A percentile compares a stretch with the other conserved stretches of the same genome.
phyloP scores from a whole-genome alignment of 2,329 filamentous ascomycete species.

The Penicillium crustosum region DNA sequence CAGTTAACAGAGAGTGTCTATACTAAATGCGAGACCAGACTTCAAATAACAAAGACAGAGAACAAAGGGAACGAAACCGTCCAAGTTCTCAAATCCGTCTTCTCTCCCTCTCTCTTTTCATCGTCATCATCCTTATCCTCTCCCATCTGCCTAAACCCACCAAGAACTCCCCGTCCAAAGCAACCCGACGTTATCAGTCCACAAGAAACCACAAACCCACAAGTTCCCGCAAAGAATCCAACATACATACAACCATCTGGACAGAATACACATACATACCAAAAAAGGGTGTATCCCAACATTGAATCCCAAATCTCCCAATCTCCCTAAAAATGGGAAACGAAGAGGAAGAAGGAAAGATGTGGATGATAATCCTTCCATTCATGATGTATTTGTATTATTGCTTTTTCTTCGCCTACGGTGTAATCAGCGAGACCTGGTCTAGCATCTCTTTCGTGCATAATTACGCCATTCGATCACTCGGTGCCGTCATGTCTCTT shows the following conservation, averaged over 20 bases:
- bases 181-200: background rate
- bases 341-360: background rate
- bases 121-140: background rate
- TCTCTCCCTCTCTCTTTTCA: background rate
- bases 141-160: background rate
- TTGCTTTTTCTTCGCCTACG: constrained; percentile 5
- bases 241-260: too few species aligned
- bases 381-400: constrained; percentile 4
- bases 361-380: background rate
- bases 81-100: background rate
- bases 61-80: background rate
- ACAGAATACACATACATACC: background rate
- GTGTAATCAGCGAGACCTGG: background rate
- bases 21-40: background rate
- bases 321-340: background rate
- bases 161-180: background rate
- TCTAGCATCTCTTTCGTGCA: background rate
- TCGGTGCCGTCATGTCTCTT: constrained; percentile 11
- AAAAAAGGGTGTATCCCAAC: background rate
- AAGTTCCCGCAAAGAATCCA: background rate
- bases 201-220: background rate
- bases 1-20: background rate
- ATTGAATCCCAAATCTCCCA: too few species aligned
- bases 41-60: background rate
- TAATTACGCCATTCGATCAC: constrained; percentile 14